phyloP scores from a whole-genome alignment of 2,329 filamentous ascomycete genomes.

The Sordariomycetes sp. region DNA sequence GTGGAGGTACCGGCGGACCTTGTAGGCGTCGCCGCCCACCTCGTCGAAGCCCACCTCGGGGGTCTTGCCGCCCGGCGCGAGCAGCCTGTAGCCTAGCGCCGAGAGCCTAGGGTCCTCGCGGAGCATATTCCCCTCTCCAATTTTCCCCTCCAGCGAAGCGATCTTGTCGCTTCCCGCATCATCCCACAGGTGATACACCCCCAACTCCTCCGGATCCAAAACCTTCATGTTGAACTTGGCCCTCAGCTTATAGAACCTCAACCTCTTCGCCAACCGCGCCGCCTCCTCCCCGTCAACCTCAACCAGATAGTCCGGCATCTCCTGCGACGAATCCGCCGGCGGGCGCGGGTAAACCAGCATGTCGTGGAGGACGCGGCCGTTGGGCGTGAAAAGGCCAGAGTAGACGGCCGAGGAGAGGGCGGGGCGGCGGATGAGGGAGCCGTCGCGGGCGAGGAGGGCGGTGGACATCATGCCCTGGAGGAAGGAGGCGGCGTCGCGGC shows the following conservation, averaged over 20 bases:
- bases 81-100: constrained; percentile 38
- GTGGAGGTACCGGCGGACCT: constrained; percentile 59
- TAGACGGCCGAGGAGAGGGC: constrained; percentile 48
- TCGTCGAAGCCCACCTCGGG: constrained; percentile 28
- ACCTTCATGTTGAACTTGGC: constrained; percentile 61
- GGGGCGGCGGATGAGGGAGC: constrained; percentile 8
- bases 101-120: constrained; percentile 40
- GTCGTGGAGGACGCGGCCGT: constrained; percentile 75
- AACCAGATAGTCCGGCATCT: constrained; percentile 43
- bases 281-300: constrained; percentile 67
- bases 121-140: constrained; percentile 14
- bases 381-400: constrained; percentile 73
- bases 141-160: neutral
- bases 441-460: constrained; percentile 34
- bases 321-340: constrained; percentile 9
- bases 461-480: constrained; percentile 80
- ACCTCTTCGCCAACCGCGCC: constrained; percentile 49
- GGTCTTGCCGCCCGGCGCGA: constrained; percentile 12
- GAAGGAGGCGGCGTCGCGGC: constrained; percentile 68
- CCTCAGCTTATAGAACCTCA: constrained; percentile 77
- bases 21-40: constrained; percentile 49
- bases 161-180: constrained; percentile 19
- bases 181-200: constrained; percentile 66
- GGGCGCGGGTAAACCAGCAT: constrained; percentile 70
- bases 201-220: constrained; percentile 49